phyloP scores from a whole-genome alignment of 1,284 basidiomycete species.

The Peniophora sp. region DNA sequence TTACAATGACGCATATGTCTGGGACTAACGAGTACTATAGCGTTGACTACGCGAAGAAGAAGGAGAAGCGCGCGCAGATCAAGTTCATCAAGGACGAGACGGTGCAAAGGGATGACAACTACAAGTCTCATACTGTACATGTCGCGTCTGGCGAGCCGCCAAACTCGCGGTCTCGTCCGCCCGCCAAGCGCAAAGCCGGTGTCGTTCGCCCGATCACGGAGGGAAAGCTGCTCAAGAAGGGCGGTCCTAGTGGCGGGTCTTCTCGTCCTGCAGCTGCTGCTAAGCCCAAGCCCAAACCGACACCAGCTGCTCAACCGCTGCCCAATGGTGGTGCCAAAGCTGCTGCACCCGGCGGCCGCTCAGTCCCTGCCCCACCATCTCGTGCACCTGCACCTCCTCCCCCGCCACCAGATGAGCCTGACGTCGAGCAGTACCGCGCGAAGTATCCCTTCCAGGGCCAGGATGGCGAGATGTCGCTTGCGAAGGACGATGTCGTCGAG shows the following conservation, averaged over 20 bases:
- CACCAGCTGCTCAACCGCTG: slow-evolving; percentile 48
- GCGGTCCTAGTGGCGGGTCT: slow-evolving; percentile 60
- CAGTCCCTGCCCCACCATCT: slow-evolving; percentile 49
- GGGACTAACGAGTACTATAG: slow-evolving; percentile 29
- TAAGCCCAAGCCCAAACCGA: slow-evolving; percentile 33
- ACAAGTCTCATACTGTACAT: slow-evolving; percentile 91
- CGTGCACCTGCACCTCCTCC: slow-evolving; percentile 42
- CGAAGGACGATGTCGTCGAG: slow-evolving; percentile 90
- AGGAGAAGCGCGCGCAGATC: slow-evolving; percentile 89
- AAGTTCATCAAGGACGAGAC: slow-evolving; percentile 89
- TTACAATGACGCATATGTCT: background rate
- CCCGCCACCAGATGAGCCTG: slow-evolving; percentile 49
- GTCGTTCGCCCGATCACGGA: slow-evolving; percentile 77
- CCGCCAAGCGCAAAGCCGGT: slow-evolving; percentile 83
- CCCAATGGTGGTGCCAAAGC: slow-evolving; percentile 33
- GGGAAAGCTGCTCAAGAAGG: slow-evolving; percentile 74
- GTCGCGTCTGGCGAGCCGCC: slow-evolving; percentile 87
- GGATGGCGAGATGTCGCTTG: slow-evolving; percentile 84
- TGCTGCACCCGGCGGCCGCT: slow-evolving; percentile 17
- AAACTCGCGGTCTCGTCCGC: slow-evolving; percentile 73
- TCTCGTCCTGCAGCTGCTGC: slow-evolving; percentile 22
- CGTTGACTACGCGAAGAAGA: slow-evolving; percentile 92
- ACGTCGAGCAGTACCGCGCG: slow-evolving; percentile 75
- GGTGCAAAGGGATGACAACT: slow-evolving; percentile 73
- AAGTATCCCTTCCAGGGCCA: slow-evolving; percentile 88